These are phyloP conservation scores for Fusarium redolens DNA, from an alignment of 2,329 filamentous ascomycete species.

Conservation along the genomic window DNA sequence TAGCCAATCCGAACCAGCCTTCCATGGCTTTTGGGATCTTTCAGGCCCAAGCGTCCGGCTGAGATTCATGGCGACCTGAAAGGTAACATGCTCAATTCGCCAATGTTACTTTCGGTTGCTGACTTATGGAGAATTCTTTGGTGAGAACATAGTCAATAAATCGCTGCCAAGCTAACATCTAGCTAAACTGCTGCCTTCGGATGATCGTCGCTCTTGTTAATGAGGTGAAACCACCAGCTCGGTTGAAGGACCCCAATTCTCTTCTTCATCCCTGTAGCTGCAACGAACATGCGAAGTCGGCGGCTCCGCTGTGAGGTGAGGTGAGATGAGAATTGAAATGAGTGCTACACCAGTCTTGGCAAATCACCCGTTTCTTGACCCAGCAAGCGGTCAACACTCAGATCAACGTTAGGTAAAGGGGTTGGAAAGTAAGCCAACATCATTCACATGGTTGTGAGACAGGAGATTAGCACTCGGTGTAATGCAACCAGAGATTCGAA, in stretches of 20 bases:
- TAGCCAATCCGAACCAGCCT: neutral
- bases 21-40: constrained; percentile 22
- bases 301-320: constrained; percentile 23
- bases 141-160: constrained; percentile 15
- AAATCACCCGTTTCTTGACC: constrained; percentile 20
- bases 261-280: constrained; percentile 22
- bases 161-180: constrained; percentile 6
- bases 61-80: constrained; percentile 23
- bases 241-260: constrained; percentile 22
- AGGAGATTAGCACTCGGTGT: constrained; percentile 9
- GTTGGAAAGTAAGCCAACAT: constrained; percentile 9
- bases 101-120: constrained; percentile 30
- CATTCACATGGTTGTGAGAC: neutral
- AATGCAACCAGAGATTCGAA: constrained; percentile 14
- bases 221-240: constrained; percentile 36
- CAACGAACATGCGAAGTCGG: constrained; percentile 12
- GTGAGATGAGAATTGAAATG: constrained; percentile 18
- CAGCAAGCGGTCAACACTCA: constrained; percentile 2
- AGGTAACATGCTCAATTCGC: constrained; percentile 25
- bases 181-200: constrained; percentile 20
- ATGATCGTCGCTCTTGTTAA: constrained; percentile 28
- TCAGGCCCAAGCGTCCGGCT: constrained; percentile 24
- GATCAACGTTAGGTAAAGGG: constrained; percentile 11
- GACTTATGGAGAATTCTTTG: constrained; percentile 24
- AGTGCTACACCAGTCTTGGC: constrained; percentile 30